phyloP scores from a whole-genome alignment of 257 asterid genomes.

The Vinca minor region DNA sequence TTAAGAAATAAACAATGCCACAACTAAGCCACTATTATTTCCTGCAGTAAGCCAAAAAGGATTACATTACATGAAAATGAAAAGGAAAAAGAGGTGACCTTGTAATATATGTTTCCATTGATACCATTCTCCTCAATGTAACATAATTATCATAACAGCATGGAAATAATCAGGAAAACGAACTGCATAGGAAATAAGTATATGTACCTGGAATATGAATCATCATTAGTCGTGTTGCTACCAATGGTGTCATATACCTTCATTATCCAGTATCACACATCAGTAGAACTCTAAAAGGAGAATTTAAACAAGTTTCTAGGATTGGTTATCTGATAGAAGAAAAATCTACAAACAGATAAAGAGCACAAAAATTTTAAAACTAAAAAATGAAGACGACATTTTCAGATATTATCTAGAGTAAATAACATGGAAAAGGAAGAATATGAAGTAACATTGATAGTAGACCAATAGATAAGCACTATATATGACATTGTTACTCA shows the following conservation, averaged over 20 bases:
- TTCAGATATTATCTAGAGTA: constrained; percentile 7
- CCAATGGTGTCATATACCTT: constrained; percentile 95
- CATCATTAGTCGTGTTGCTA: constrained; percentile 71
- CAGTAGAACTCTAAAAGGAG: constrained; percentile 9
- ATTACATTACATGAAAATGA: not conserved
- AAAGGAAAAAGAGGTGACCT: not conserved
- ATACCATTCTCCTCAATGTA: not conserved
- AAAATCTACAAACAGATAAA: not conserved
- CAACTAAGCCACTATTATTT: not conserved
- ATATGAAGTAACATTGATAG: constrained; percentile 8
- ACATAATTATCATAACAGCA: not conserved
- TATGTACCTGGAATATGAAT: constrained; percentile 53
- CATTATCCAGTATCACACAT: constrained; percentile 26
- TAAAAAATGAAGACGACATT: not conserved
- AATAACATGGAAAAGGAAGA: not conserved
- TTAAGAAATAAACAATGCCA: not conserved
- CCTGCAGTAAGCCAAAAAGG: not conserved
- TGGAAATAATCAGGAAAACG: not conserved
- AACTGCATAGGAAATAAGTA: constrained; percentile 1
- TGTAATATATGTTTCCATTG: not conserved
- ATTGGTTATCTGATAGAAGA: not conserved
- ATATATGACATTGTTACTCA: constrained; percentile 39
- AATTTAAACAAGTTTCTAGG: not conserved
- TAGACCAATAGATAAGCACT: constrained; percentile 9
- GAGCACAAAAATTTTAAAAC: not conserved